Conservation (phyloP, 768 basidiomycete genomes). For the Dictyophora rubrovolvata region DNA sequence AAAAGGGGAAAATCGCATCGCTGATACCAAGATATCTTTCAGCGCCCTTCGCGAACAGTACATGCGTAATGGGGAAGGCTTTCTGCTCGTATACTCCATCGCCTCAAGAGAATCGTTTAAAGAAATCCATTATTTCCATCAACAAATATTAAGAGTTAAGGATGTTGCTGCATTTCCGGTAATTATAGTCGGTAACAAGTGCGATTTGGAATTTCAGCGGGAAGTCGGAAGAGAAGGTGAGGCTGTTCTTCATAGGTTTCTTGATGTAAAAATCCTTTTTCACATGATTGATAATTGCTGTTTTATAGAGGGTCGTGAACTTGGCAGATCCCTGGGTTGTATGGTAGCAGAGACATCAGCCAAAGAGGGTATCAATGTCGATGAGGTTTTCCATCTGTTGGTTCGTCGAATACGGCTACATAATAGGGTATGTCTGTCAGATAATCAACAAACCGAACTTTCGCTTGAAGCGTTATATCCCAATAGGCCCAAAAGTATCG, state of each 20-base stretch:
- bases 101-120: constrained; percentile 35
- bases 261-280: neutral
- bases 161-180: constrained; percentile 33
- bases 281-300: neutral
- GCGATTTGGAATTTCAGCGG: constrained; percentile 27
- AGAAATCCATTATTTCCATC: constrained; percentile 30
- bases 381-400: constrained; percentile 31
- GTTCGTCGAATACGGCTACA: constrained; percentile 30
- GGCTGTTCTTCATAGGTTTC: constrained; percentile 7
- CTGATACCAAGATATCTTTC: neutral
- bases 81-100: constrained; percentile 38
- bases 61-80: constrained; percentile 37
- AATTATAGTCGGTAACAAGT: constrained; percentile 37
- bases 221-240: constrained; percentile 28
- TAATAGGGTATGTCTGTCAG: constrained; percentile 24
- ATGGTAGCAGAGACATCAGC: constrained; percentile 35
- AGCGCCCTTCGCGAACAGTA: constrained; percentile 43
- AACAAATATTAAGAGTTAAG: constrained; percentile 32
- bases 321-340: constrained; percentile 27
- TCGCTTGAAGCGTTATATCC: neutral
- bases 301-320: constrained; percentile 31
- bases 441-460: neutral
- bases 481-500: neutral
- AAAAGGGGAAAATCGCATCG: too few relatives aligned
- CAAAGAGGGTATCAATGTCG: constrained; percentile 33